These are phyloP conservation scores for Penicillium desertorum DNA, from an alignment of 495 filamentous ascomycete species.

Conservation along the genomic window DNA sequence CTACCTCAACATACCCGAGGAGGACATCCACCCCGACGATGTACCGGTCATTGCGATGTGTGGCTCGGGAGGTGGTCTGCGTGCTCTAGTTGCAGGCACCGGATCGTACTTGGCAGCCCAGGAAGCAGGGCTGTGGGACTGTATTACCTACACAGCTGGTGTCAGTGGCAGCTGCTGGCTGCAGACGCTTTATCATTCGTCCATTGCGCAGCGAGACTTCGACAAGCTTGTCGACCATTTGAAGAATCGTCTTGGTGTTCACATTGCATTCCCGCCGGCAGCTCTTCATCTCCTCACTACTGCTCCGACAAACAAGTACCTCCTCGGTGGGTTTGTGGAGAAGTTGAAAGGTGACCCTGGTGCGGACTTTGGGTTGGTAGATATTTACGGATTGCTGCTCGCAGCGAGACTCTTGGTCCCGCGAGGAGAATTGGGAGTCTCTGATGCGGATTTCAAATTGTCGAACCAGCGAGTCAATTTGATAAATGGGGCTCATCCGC, in stretches of 20 bases:
- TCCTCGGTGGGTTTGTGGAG: conserved; percentile 84
- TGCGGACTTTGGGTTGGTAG: conserved; percentile 85
- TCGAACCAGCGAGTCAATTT: conserved; percentile 77
- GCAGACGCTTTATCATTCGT: conserved; percentile 86
- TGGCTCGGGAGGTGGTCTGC: conserved; percentile 85
- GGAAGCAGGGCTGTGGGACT: conserved; percentile 87
- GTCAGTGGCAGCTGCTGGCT: conserved; percentile 97
- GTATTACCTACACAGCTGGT: conserved; percentile 89
- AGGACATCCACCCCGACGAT: conserved; percentile 87
- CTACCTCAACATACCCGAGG: conserved; percentile 74
- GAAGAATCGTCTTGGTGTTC: conserved; percentile 77
- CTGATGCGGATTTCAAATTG: conserved; percentile 78
- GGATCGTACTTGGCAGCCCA: conserved; percentile 78
- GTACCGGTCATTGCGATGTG: conserved; percentile 90
- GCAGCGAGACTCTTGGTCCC: conserved; percentile 83
- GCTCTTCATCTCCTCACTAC: conserved; percentile 73
- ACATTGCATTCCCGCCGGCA: conserved; percentile 87
- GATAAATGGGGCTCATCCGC: conserved; percentile 70
- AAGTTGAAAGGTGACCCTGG: conserved; percentile 79
- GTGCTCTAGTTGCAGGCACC: conserved; percentile 85
- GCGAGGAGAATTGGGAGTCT: conserved; percentile 73
- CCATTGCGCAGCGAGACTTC: conserved; percentile 63
- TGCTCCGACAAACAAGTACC: conserved; percentile 87
- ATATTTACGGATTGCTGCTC: conserved; percentile 84
- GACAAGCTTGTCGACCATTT: conserved; percentile 74